These are phyloP conservation scores for Myotisia sp. DNA, from an alignment of 2,329 filamentous ascomycete genomes.

Conservation along the genomic window DNA sequence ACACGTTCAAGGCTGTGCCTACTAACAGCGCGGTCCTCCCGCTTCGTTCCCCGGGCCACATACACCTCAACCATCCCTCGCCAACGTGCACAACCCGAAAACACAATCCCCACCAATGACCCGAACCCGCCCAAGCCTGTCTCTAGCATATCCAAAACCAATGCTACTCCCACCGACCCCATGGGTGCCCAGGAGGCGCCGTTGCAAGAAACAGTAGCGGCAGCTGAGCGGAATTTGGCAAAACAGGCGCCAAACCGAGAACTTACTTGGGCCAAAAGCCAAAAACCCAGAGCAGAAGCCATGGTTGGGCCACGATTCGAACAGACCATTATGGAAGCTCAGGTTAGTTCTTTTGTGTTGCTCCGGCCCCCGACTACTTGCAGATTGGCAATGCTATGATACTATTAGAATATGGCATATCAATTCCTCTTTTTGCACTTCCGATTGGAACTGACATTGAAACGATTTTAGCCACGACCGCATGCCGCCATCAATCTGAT, in stretches of 20 bases:
- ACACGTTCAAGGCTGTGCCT: slow-evolving; percentile 33
- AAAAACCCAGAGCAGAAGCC: slow-evolving; percentile 63
- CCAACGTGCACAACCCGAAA: slow-evolving; percentile 20
- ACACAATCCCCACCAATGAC: slow-evolving; percentile 41
- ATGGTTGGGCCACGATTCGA: slow-evolving; percentile 95
- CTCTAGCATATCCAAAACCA: slow-evolving; percentile 45
- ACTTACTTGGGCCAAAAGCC: slow-evolving; percentile 70
- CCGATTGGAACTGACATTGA: no score
- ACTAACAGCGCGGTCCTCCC: slow-evolving; percentile 24
- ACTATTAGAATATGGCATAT: no score
- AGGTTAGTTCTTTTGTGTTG: no score
- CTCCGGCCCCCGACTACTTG: no score
- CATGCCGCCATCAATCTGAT: slow-evolving; percentile 87
- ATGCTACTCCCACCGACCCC: slow-evolving; percentile 40
- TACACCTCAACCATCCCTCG: slow-evolving; percentile 33
- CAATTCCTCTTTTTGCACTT: no score
- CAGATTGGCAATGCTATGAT: no score
- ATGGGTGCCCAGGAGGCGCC: slow-evolving; percentile 36
- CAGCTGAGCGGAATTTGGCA: slow-evolving; percentile 43
- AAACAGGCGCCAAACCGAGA: slow-evolving; percentile 77
- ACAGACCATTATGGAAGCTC: slow-evolving; percentile 82
- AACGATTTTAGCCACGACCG: slow-evolving; percentile 73
- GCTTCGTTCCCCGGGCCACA: slow-evolving; percentile 22
- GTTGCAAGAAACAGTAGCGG: slow-evolving; percentile 41
- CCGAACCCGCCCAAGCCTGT: slow-evolving; percentile 36